Conservation (phyloP, 495 filamentous ascomycete species). For the Penicillium bialowiezense region DNA sequence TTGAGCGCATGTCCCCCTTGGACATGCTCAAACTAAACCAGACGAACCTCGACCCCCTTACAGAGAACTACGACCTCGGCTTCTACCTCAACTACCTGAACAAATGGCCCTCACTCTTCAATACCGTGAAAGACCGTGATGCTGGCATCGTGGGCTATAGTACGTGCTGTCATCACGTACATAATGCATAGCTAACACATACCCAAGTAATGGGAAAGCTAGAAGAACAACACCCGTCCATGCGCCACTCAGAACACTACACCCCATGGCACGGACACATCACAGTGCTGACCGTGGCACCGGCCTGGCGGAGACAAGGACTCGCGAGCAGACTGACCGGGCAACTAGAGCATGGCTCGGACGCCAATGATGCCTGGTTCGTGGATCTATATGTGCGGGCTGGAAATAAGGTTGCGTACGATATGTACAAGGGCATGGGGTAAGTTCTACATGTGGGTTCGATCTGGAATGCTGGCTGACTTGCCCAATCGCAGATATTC, state of each 20-base stretch:
- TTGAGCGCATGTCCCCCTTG: conserved; percentile 65
- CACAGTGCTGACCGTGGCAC: conserved; percentile 90
- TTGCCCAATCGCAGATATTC: conserved; percentile 49
- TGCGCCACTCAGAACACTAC: conserved; percentile 74
- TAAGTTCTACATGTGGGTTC: conserved; percentile 40
- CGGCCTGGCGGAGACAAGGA: conserved; percentile 77
- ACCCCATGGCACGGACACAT: conserved; percentile 98
- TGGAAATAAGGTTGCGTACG: conserved; percentile 81
- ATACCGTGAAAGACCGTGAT: conserved; percentile 72
- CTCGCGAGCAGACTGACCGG: conserved; percentile 77
- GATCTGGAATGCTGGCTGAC: conserved; percentile 1
- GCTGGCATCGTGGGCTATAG: conserved; percentile 92
- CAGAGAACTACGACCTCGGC: conserved; percentile 90
- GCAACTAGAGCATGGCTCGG: conserved; percentile 74
- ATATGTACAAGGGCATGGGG: conserved; percentile 87
- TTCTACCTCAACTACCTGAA: conserved; percentile 96
- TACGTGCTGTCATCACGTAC: conserved; percentile 38
- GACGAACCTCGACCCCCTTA: conserved; percentile 85
- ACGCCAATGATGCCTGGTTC: conserved; percentile 85
- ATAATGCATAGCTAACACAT: conserved; percentile 1
- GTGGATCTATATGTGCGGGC: conserved; percentile 91
- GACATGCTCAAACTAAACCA: conserved; percentile 83
- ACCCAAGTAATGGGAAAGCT: conserved; percentile 90
- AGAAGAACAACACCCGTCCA: conserved; percentile 75
- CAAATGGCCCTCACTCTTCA: conserved; percentile 92